Base-by-base conservation (phyloP, 2,329 filamentous ascomycete species). In the Cadophora sp. region DNA sequence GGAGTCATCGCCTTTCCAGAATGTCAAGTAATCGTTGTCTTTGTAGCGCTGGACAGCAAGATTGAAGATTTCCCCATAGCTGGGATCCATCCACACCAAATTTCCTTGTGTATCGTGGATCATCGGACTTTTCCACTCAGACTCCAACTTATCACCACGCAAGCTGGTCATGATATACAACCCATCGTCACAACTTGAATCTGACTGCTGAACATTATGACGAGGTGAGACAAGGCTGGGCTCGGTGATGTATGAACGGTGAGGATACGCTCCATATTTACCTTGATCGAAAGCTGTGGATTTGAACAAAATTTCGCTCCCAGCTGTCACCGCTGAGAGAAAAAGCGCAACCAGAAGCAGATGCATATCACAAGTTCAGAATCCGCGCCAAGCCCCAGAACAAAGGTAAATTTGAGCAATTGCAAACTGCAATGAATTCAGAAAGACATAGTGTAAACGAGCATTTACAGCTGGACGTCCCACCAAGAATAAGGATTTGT, bases 1-100 rank as follows among this genome's bases (percentile, higher is more conserved):
- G 3, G 24, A 78, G 69, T 82, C 79, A n/a, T 82, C 74, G 5
- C 83, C 83, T 22, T 80, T 77, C 83, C 83, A 85, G 71, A 84
- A 85, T 0, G 82, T 83, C 60, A 85, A 73, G 73, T 83, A 84
- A 12, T 78, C 74, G 67, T 83, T 72, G 1, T 79, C 81, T 67
- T 79, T 80, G 71, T 81, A 85, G 4, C 70, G 73, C 72, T 85
- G 81, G 9, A 73, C 68, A 27, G 58, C 58, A 12, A 69, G 51
- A 5, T 62, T 55, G 31, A 68, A 67, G 3, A 65, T 68, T 27
- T 72, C 65, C 2, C 62, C 59, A 56, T 68, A 68, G 0, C 24
- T 65, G 6, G 62, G 60, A 65, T 70, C 69, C 71, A 72, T 73
- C 67, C 70, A 72, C 7, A 71, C 56, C 6, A 73, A 27, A 43